Percentiles rank a stretch among this genome's conserved stretches.
These are phyloP conservation scores for Elymus sibiricus DNA, from an alignment of 176 grass and related monocot genomes.

Conservation along the genomic window DNA sequence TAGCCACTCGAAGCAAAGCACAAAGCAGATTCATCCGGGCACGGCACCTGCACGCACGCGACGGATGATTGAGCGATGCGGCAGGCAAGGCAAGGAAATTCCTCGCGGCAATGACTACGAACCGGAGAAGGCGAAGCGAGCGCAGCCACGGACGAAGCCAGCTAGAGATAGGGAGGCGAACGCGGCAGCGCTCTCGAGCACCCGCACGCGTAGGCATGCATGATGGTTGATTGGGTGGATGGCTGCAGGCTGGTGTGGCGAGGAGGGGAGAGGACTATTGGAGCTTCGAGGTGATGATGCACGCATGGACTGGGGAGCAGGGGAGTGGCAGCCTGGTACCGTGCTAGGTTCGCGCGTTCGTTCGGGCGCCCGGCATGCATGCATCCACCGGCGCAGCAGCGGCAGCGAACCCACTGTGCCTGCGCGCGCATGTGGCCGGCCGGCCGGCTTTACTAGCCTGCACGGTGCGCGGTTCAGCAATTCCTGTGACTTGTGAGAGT, in stretches of 20 bases:
- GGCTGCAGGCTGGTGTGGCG: background rate
- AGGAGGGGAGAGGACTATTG: no score
- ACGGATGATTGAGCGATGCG: background rate
- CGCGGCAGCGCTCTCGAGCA: background rate
- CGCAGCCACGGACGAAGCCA: background rate
- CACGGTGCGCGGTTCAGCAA: background rate
- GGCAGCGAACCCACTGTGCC: background rate
- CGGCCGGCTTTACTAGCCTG: background rate
- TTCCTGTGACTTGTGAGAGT: background rate
- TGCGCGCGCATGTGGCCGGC: slow-evolving; percentile 35
- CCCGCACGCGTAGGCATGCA: slow-evolving; percentile 1
- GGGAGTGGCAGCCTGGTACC: background rate
- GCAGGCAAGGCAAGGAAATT: background rate
- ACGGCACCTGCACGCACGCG: background rate
- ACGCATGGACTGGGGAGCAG: slow-evolving; percentile 23
- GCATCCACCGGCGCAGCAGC: background rate
- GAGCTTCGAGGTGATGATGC: slow-evolving; percentile 24
- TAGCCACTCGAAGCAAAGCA: background rate
- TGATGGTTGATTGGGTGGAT: background rate
- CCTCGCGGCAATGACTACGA: background rate
- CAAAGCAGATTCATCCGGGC: background rate
- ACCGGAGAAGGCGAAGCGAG: background rate
- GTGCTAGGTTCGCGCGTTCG: background rate
- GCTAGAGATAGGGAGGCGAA: background rate
- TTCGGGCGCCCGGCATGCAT: background rate